Evolutionary conservation across 805 yeast genomes (phyloP).

Genomic region (Teunomyces aglyptinius): DNA sequence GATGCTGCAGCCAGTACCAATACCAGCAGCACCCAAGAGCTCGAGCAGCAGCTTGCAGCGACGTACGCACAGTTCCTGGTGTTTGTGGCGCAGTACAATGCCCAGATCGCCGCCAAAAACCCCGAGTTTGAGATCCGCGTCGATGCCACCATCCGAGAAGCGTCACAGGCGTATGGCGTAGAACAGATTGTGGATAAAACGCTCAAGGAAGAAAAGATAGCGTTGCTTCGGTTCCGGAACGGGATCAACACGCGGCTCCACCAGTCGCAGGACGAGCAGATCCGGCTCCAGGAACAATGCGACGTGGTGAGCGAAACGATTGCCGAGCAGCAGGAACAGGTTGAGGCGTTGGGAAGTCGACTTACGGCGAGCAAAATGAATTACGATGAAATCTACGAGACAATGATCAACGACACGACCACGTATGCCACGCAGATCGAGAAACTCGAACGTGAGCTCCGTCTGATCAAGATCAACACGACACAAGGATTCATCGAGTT

Average conservation of each 20-base stretch:
- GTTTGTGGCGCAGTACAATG: constrained; percentile 1
- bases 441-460: constrained; percentile 57
- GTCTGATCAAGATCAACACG: constrained; percentile 44
- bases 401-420: constrained; percentile 51
- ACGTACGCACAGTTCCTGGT: background rate
- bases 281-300: constrained; percentile 55
- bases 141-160: background rate
- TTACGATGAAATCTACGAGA: constrained; percentile 55
- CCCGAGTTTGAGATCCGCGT: background rate
- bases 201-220: constrained; percentile 45
- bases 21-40: constrained; percentile 45
- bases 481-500: constrained; percentile 51
- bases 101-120: background rate
- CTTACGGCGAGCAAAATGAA: constrained; percentile 50
- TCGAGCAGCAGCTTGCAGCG: constrained; percentile 20
- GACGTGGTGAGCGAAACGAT: constrained; percentile 57
- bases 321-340: constrained; percentile 53
- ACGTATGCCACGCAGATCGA: constrained; percentile 64
- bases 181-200: constrained; percentile 44
- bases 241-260: constrained; percentile 45
- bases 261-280: constrained; percentile 53
- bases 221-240: constrained; percentile 28
- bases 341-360: constrained; percentile 57
- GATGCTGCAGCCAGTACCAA: constrained; percentile 43
- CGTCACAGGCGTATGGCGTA: constrained; percentile 17